Evolutionary conservation across 2,329 filamentous ascomycete species (phyloP).

Genomic region (Colletotrichum zoysiae): DNA sequence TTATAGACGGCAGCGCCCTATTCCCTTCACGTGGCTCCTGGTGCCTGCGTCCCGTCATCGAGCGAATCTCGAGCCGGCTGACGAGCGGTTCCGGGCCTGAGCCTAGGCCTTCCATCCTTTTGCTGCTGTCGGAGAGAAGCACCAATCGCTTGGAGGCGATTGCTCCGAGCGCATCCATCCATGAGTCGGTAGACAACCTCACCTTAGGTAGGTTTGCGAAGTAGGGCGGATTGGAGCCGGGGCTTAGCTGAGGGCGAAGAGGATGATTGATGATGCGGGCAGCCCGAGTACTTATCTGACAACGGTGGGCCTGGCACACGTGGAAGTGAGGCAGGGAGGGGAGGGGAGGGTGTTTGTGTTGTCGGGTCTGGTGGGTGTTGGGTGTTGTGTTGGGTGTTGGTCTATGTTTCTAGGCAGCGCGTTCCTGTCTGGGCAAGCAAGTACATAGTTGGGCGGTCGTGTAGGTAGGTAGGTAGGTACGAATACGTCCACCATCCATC

Average conservation of each 20-base stretch:
- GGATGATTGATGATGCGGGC: not conserved
- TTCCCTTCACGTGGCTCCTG: not conserved
- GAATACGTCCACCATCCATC: not conserved
- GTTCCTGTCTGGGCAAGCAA: not conserved
- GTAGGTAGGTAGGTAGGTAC: too few species aligned
- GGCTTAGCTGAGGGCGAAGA: not conserved
- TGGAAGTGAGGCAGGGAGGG: slow-evolving; percentile 1
- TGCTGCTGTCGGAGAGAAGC: not conserved
- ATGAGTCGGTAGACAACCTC: not conserved
- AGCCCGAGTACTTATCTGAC: not conserved
- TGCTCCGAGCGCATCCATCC: not conserved
- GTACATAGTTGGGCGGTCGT: not conserved
- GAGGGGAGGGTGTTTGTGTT: not conserved
- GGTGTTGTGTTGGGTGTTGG: not conserved
- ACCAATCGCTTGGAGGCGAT: not conserved
- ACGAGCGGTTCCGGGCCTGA: not conserved
- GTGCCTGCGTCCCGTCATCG: not conserved
- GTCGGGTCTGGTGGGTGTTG: not conserved
- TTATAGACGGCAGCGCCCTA: not conserved
- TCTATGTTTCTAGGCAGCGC: not conserved
- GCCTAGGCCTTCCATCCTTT: not conserved
- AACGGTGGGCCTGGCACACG: not conserved
- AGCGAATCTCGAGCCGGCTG: not conserved
- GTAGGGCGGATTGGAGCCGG: not conserved
- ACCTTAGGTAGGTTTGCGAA: not conserved